A percentile compares a stretch with the other conserved stretches of the same genome.
These are phyloP conservation scores for Cutaneotrichosporon dermatis DNA, from an alignment of 1,284 basidiomycete species.

Conservation along the genomic window DNA sequence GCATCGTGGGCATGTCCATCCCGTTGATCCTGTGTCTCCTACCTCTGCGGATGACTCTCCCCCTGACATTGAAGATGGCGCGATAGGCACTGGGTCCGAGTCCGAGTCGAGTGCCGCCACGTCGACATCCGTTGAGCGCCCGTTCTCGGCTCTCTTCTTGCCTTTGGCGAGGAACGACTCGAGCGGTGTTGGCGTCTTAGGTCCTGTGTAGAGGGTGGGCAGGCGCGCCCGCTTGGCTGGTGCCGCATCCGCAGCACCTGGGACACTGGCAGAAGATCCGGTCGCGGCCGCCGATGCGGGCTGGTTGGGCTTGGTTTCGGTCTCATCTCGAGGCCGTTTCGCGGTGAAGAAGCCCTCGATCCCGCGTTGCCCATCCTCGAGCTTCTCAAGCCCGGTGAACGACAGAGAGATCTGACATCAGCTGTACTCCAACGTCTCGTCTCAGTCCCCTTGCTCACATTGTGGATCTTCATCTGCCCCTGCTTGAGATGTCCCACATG, in stretches of 20 bases:
- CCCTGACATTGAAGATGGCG: no score
- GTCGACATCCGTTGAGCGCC: not conserved
- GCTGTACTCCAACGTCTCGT: not conserved
- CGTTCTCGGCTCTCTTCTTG: not conserved
- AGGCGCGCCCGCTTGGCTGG: constrained; percentile 27
- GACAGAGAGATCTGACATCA: constrained; percentile 58
- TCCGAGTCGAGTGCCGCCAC: no score
- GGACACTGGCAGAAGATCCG: not conserved
- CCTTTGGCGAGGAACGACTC: constrained; percentile 27
- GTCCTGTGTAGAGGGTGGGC: constrained; percentile 27
- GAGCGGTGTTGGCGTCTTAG: constrained; percentile 22
- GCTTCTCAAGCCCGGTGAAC: constrained; percentile 75
- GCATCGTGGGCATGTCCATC: constrained; percentile 29
- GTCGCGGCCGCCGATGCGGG: no score
- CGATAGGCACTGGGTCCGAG: no score
- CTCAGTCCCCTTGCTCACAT: constrained; percentile 37
- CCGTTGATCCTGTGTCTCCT: not conserved
- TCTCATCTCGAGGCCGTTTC: not conserved
- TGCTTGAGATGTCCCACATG: constrained; percentile 57
- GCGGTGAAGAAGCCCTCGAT: constrained; percentile 75
- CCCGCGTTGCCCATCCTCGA: constrained; percentile 74
- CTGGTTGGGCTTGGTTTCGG: constrained; percentile 4
- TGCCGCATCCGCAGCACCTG: not conserved
- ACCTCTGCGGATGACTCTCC: no score
- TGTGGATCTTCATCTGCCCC: constrained; percentile 61